Base-by-base conservation (phyloP, 805 yeast genomes). In the Wickerhamiella cacticola region DNA sequence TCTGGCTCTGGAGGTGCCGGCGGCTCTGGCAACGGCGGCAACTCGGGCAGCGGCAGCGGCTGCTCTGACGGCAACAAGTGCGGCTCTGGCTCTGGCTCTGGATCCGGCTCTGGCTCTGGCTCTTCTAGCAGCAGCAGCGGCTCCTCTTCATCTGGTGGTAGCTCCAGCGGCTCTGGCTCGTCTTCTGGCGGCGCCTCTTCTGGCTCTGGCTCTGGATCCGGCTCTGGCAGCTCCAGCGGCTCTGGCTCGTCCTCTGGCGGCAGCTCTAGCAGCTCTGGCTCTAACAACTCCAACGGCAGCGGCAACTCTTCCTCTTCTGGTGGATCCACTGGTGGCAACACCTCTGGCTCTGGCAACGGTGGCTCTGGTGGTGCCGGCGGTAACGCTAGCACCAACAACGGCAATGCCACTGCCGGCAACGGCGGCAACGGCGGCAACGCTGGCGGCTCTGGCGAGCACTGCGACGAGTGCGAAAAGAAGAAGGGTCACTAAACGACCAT, bases 131-230 rank as follows among this genome's bases (percentile, higher is more conserved):
- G n/a, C n/a, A n/a, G n/a, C n/a, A n/a, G n/a, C n/a, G n/a, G n/a
- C n/a, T n/a, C n/a, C n/a, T n/a, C 33, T 3, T 13, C 15, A 13
- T 28, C 33, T 19, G 39, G 39, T 9, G 23, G 39, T 24, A 35
- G 33, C 33, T 29, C 33, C n/a, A 5, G 15, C n/a, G 18, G 53
- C 57, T 3, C 61, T 45, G 16, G 53, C 50, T 10, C 63, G 59
- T 18, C 59, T 50, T 18, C 65, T 50, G 12, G 63, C 22, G 8
- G 59, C 54, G 23, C 60, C 48, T 12, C 55, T 55, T 29, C 61
- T 46, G 16, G 50, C 49, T 22, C 54, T 45, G 26, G 63, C 59
- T 48, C 63, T 42, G 34, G 49, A 55, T 45, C 56, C 53, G 26
- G 45, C 34, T 19, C 26, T 43, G 41, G 48, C 41, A 29, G 49